Percentiles rank a stretch among this genome's conserved stretches.
Conservation (phyloP, 2,329 filamentous ascomycete genomes). For the Neodidymelliopsis sp. region DNA sequence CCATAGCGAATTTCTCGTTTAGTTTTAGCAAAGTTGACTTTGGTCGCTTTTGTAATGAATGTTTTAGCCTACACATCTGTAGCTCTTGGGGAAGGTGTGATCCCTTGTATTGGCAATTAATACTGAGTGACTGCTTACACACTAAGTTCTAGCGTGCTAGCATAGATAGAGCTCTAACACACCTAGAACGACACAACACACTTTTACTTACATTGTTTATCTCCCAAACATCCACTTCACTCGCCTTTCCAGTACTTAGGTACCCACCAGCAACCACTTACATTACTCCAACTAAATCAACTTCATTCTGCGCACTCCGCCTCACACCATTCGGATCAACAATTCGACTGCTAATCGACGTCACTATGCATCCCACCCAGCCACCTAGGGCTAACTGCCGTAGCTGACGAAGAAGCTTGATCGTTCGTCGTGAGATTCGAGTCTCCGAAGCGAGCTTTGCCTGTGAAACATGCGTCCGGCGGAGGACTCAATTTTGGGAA, state of each 20-base stretch:
- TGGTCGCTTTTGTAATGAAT: background rate
- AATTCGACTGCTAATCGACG: background rate
- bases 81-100: too few species aligned
- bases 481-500: slow-evolving; percentile 2
- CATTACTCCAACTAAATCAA: too few species aligned
- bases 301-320: too few species aligned
- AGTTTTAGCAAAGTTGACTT: background rate
- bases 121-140: too few species aligned
- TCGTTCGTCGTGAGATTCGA: background rate
- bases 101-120: too few species aligned
- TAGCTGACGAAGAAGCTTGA: slow-evolving; percentile 5
- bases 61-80: background rate
- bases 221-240: background rate
- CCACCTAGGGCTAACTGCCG: slow-evolving; percentile 2
- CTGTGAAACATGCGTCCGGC: slow-evolving; percentile 1
- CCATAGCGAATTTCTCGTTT: too few species aligned
- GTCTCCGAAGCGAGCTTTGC: background rate
- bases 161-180: too few species aligned
- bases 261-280: too few species aligned
- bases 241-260: too few species aligned
- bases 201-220: too few species aligned
- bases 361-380: slow-evolving; percentile 1
- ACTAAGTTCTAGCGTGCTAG: too few species aligned
- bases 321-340: background rate
- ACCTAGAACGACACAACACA: too few species aligned